Percentiles rank a stretch among this genome's conserved stretches.
Conservation (phyloP, 2,329 filamentous ascomycete genomes). For the Aspergillus ibericus region DNA sequence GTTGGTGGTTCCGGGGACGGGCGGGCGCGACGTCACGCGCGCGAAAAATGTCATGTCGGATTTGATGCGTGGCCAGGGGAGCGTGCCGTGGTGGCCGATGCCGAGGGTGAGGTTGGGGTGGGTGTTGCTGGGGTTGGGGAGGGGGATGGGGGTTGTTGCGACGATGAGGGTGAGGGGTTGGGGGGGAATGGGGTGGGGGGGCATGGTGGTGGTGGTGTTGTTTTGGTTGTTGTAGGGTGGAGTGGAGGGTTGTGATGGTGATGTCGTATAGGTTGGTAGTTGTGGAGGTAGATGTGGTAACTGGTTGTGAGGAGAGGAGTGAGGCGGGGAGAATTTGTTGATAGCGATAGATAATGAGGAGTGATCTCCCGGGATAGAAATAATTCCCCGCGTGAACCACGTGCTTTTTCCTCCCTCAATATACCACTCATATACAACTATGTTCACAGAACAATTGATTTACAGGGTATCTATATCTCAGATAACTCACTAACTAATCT, state of each 20-base stretch:
- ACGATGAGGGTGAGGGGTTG: conserved; percentile 91
- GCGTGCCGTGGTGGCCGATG: conserved; percentile 74
- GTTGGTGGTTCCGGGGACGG: conserved; percentile 48
- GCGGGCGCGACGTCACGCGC: conserved; percentile 72
- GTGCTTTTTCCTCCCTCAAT: not conserved
- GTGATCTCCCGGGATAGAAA: too few relatives aligned
- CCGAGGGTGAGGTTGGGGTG: conserved; percentile 68
- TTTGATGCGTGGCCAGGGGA: conserved; percentile 87
- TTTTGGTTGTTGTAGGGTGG: not conserved
- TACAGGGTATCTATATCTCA: too few relatives aligned
- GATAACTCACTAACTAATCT: too few relatives aligned
- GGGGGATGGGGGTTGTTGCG: conserved; percentile 69
- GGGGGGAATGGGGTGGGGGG: conserved; percentile 30
- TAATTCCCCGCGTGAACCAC: not conserved
- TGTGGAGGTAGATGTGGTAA: not conserved
- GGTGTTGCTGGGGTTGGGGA: conserved; percentile 49
- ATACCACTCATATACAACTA: not conserved
- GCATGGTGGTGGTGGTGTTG: conserved; percentile 4
- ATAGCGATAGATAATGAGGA: too few relatives aligned
- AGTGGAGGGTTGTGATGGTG: not conserved
- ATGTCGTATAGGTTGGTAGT: conserved; percentile 4
- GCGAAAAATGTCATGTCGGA: conserved; percentile 96
- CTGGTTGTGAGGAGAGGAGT: not conserved
- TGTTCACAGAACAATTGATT: not conserved
- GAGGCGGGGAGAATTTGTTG: not conserved